Evolutionary conservation across 1,284 basidiomycete genomes (phyloP), one percentile per base, ranked within the genome.

Genomic region (Cutaneotrichosporon dermatis): DNA sequence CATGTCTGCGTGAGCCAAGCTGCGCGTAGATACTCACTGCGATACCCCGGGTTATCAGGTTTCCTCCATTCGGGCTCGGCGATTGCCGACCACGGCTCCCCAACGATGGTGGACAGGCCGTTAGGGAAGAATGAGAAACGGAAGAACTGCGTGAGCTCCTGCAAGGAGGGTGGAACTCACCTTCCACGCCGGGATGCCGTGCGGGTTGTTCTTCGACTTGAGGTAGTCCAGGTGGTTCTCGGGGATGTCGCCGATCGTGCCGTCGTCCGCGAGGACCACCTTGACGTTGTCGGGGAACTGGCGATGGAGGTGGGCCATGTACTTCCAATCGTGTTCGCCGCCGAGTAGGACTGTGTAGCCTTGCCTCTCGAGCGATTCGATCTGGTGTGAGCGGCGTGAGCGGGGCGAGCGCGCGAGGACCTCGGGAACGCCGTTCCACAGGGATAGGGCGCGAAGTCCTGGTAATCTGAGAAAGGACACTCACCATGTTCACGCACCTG

Each of bases 151-250:
- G 57, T n/a, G 16, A 4, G 33, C 16, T 7, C 10, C 10, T 9
- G 12, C 9, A 36, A 12, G 16, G 6, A 16, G 43, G 10, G 1
- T 6, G 10, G 2, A 11, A 39, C 64, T 50, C 59, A 67, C 68
- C 63, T 69, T 67, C 68, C 68, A 69, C 2, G 68, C 68, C 0
- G 68, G 68, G 35, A 69, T 60, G 33, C 68, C 68, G 41, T 62
- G 46, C 2, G 39, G 56, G 10, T 57, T 51, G 11, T 63, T 39
- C 4, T 15, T 15, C 4, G 53, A 59, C 54, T 69, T 69, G 44
- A 52, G n/a, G 25, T 58, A 57, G 15, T 51, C 37, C 39, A 11
- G 13, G 16, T 41, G 15, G 13, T 12, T 10, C 16, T 41, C 33
- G 50, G 15, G 13, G 46, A 35, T 33, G 11, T 33, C 46, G 2